Evolutionary conservation across 345 rosid genomes (phyloP).

Genomic region (Heritiera littoralis): DNA sequence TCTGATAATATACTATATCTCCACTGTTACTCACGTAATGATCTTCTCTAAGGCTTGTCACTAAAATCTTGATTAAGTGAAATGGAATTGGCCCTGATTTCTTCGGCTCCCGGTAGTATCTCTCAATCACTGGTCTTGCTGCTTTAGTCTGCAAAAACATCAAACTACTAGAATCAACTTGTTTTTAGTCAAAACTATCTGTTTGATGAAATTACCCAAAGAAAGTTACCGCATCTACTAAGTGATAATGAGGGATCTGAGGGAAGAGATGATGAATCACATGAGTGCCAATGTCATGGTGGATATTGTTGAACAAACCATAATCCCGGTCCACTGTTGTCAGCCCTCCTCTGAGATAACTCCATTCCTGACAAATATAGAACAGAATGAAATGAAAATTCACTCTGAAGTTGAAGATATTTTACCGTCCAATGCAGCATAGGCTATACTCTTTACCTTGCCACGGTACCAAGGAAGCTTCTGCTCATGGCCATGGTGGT

Average conservation of each 20-base stretch:
- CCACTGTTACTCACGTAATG: conserved; percentile 77
- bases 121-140: conserved; percentile 74
- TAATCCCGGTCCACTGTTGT: conserved; percentile 87
- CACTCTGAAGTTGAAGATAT: not conserved
- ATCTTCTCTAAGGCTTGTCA: conserved; percentile 59
- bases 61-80: conserved; percentile 58
- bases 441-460: conserved; percentile 48
- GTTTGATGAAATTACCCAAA: not conserved
- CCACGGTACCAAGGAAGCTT: conserved; percentile 96
- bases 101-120: conserved; percentile 77
- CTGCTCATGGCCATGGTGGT: conserved; percentile 77
- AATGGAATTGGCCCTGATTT: conserved; percentile 69
- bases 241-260: conserved; percentile 88
- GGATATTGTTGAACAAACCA: conserved; percentile 72
- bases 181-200: not conserved
- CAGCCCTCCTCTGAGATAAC: conserved; percentile 82
- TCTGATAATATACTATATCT: conserved; percentile 72
- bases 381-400: not conserved
- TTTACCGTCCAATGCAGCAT: not conserved
- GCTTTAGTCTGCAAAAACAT: conserved; percentile 54
- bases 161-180: not conserved
- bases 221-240: conserved; percentile 65
- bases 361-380: conserved; percentile 65
- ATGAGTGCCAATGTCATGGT: conserved; percentile 93
- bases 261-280: conserved; percentile 95